A percentile compares a stretch with the other conserved stretches of the same genome.
Conservation (phyloP, 2,329 filamentous ascomycete species). For the Sclerotinia subarctica region DNA sequence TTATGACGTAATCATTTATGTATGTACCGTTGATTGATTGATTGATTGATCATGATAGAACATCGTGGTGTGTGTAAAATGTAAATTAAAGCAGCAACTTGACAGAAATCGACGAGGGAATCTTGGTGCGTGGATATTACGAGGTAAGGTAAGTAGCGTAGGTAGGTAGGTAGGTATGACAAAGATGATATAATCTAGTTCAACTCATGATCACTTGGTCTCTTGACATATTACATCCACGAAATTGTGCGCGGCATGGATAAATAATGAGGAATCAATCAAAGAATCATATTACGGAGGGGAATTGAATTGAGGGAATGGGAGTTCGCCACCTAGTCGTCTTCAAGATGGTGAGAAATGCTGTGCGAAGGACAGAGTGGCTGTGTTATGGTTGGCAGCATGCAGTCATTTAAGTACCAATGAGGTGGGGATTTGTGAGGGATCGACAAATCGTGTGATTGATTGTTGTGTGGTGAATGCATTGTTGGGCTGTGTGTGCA, state of each 20-base stretch:
- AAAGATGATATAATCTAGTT: neutral
- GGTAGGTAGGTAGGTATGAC: too few relatives aligned
- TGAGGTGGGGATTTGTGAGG: neutral
- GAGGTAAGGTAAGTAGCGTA: neutral
- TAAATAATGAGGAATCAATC: too few relatives aligned
- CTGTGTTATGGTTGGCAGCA: neutral
- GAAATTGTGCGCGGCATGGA: neutral
- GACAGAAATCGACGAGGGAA: too few relatives aligned
- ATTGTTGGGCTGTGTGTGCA: neutral
- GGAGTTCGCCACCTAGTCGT: conserved; percentile 11
- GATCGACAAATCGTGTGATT: conserved; percentile 7
- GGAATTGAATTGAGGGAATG: neutral
- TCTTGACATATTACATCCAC: neutral
- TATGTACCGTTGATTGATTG: neutral
- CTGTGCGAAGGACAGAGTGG: conserved; percentile 10
- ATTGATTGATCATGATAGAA: too few relatives aligned
- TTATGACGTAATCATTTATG: neutral
- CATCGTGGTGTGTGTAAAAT: neutral
- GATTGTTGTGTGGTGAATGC: too few relatives aligned
- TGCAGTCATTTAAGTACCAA: neutral
- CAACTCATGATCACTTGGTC: conserved; percentile 13
- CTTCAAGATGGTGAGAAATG: neutral
- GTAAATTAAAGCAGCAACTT: too few relatives aligned
- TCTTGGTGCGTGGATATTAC: neutral
- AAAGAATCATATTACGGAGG: too few relatives aligned